Base-by-base conservation (phyloP, 176 grass and related monocot genomes). In the Miscanthus lutarioriparius region DNA sequence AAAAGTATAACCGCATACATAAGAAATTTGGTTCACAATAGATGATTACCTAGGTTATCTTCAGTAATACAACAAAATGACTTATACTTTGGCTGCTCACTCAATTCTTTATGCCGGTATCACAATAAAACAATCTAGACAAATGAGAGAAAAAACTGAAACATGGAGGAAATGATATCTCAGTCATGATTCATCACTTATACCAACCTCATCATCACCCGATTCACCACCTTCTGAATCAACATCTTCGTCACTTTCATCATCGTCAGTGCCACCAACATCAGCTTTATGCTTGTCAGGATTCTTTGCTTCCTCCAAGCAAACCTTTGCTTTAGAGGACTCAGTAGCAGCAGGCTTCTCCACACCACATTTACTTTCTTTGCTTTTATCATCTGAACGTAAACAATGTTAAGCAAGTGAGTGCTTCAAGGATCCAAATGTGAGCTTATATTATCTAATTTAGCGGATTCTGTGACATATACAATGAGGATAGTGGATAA, bases 151-250 rank as follows among this genome's bases (percentile, higher is more conserved):
- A 51, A 49, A 36, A 61, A 75, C 30, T 28, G 73, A 66, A 53
- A n/a, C 70, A 82, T 59, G 15, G 16, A 76, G 38, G 6, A 63
- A 70, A 87, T 56, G 63, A 9, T 35, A 86, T 41, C 64, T 64
- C n/a, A 23, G 40, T 63, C 26, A 40, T 2, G 15, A 25, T 15
- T 85, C 28, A 59, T 30, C 32, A 70, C 62, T 51, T 51, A 41
- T 64, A 85, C 62, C 49, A n/a, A 83, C 90, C 86, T 82, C 78
- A 66, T 84, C 82, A 72, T 90, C 88, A 39, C 58, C 76, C 84
- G 75, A 84, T 64, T 87, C 86, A 84, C 38, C 58, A 19, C 25
- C 38, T 12, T 81, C 89, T 56, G 68, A 84, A 51, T 85, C 77
- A 69, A 88, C 88, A 49, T 44, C 39, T 83, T 65, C 62, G 12